These are phyloP conservation scores for Oryza meridionalis DNA, from an alignment of 176 grass and related monocot genomes.

Conservation along the genomic window DNA sequence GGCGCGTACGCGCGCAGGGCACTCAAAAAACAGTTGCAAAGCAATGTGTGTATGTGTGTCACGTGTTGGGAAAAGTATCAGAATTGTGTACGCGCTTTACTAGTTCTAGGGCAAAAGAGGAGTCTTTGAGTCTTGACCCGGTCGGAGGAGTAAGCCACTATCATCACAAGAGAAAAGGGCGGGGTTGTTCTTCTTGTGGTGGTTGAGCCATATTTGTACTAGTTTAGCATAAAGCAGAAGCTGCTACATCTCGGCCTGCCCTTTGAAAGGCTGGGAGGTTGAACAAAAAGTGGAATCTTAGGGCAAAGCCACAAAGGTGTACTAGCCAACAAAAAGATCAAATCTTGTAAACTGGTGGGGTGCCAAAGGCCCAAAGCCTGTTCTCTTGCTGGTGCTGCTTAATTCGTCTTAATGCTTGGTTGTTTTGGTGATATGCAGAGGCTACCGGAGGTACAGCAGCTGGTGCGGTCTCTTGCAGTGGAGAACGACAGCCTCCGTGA, in stretches of 20 bases:
- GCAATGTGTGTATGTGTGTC: not conserved
- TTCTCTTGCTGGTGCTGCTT: not conserved
- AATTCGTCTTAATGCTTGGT: constrained; percentile 30
- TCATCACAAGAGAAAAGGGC: constrained; percentile 22
- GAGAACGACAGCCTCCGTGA: constrained; percentile 55
- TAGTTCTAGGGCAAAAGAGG: constrained; percentile 7
- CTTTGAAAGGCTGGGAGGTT: constrained; percentile 33
- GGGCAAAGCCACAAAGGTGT: constrained; percentile 42
- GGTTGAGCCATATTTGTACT: constrained; percentile 43
- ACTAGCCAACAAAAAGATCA: constrained; percentile 30
- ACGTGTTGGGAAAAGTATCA: constrained; percentile 12
- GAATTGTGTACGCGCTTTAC: constrained; percentile 32
- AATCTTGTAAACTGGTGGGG: not conserved
- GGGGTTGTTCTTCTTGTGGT: constrained; percentile 13
- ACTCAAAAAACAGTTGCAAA: constrained; percentile 5
- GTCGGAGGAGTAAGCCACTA: not conserved
- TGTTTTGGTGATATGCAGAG: constrained; percentile 42
- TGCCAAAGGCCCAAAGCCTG: not conserved
- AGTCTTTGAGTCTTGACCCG: constrained; percentile 23
- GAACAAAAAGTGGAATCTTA: constrained; percentile 40
- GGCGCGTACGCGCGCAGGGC: not conserved
- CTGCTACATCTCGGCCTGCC: constrained; percentile 32
- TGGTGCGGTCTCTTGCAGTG: constrained; percentile 50
- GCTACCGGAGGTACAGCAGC: constrained; percentile 61
- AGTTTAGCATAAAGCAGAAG: constrained; percentile 50